Evolutionary conservation across 164 flowering plant species (phyloP).

Genomic region (Santalum album): DNA sequence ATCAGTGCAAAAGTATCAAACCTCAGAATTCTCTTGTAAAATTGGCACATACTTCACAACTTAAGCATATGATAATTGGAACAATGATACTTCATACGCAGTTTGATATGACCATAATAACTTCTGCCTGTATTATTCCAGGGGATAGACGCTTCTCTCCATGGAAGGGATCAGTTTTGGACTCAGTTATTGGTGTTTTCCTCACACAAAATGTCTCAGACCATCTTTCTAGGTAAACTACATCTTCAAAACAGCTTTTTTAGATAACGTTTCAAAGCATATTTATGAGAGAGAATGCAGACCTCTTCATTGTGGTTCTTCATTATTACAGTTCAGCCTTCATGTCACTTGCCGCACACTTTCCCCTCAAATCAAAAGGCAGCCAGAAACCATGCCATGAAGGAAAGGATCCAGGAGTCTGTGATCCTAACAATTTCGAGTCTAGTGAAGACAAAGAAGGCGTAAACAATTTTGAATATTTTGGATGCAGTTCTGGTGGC

Average conservation of each 20-base stretch:
- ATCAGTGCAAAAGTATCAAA: too few relatives aligned
- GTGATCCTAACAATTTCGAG: slow-evolving; percentile 14
- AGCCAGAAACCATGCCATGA: not conserved
- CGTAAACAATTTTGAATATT: slow-evolving; percentile 16
- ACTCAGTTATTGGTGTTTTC: slow-evolving; percentile 70
- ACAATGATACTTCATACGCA: too few relatives aligned
- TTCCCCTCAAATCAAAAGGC: slow-evolving; percentile 1
- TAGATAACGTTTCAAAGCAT: too few relatives aligned
- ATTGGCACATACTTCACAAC: too few relatives aligned
- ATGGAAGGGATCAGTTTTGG: slow-evolving; percentile 79
- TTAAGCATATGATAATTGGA: too few relatives aligned
- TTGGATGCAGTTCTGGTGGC: slow-evolving; percentile 7
- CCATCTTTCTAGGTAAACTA: slow-evolving; percentile 60
- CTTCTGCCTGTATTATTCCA: slow-evolving; percentile 11
- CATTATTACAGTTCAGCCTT: slow-evolving; percentile 58
- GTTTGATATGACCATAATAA: too few relatives aligned
- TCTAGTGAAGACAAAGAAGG: slow-evolving; percentile 23
- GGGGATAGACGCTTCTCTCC: slow-evolving; percentile 64
- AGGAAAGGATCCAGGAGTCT: slow-evolving; percentile 25
- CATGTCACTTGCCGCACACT: slow-evolving; percentile 28
- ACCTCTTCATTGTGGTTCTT: not conserved
- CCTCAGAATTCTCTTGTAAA: too few relatives aligned
- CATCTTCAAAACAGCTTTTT: not conserved
- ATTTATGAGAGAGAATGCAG: not conserved
- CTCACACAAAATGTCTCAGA: slow-evolving; percentile 80